These are phyloP conservation scores for Lippia alba DNA, from an alignment of 305 asterid species.

Conservation along the genomic window DNA sequence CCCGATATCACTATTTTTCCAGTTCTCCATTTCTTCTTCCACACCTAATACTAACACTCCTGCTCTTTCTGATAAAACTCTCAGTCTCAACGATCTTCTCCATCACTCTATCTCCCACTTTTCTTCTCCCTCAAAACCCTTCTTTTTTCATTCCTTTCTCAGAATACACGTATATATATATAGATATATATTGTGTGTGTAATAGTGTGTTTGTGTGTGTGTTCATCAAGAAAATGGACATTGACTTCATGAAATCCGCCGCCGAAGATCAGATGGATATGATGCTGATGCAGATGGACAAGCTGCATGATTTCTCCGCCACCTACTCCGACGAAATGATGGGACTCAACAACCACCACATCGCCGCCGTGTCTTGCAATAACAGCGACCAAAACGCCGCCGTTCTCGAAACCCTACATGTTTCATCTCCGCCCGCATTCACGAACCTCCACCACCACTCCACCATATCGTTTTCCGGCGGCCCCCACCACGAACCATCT, in stretches of 20 bases:
- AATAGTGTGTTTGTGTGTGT: background rate
- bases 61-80: constrained; percentile 75
- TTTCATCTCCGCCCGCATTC: constrained; percentile 33
- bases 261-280: constrained; percentile 69
- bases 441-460: constrained; percentile 38
- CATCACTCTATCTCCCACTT: constrained; percentile 58
- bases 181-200: background rate
- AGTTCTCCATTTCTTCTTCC: constrained; percentile 37
- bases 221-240: constrained; percentile 46
- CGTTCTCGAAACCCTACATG: background rate
- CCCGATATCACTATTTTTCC: constrained; percentile 58
- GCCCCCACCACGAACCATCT: constrained; percentile 26
- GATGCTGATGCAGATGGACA: constrained; percentile 94
- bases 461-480: constrained; percentile 45
- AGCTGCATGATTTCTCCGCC: constrained; percentile 62
- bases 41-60: constrained; percentile 29
- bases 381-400: background rate
- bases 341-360: constrained; percentile 41
- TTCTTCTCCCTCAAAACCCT: constrained; percentile 11
- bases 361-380: background rate
- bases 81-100: constrained; percentile 60
- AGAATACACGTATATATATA: too few relatives aligned
- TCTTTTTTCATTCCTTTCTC: background rate
- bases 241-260: constrained; percentile 66
- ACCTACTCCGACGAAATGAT: constrained; percentile 43